These are phyloP conservation scores for Galerina marginata DNA, from an alignment of 768 basidiomycete species.

Conservation along the genomic window DNA sequence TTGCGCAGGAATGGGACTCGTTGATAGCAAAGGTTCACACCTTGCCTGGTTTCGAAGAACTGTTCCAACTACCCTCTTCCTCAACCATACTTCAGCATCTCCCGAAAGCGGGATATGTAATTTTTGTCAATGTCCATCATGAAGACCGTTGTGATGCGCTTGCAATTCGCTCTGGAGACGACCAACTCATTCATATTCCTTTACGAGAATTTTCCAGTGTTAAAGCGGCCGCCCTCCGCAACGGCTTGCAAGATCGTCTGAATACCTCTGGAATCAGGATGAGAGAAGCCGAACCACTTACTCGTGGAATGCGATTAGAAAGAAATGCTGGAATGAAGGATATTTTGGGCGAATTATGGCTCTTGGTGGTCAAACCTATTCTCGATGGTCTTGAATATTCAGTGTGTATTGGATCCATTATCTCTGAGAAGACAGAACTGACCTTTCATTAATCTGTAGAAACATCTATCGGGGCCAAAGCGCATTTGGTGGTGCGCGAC, in stretches of 20 bases:
- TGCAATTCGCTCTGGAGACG: background rate
- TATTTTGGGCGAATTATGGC: background rate
- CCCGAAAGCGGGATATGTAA: background rate
- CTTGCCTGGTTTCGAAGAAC: background rate
- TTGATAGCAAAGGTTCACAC: background rate
- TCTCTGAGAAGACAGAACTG: background rate
- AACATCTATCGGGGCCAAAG: no score
- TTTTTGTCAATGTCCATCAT: background rate
- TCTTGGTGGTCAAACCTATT: constrained; percentile 24
- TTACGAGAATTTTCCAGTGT: background rate
- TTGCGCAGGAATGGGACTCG: background rate
- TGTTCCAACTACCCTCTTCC: background rate
- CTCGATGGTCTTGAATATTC: background rate
- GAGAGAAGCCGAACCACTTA: background rate
- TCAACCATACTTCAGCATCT: background rate
- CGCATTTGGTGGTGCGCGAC: constrained; percentile 4
- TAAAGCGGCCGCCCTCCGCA: background rate
- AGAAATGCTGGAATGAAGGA: background rate
- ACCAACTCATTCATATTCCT: background rate
- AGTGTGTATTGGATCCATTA: constrained; percentile 25
- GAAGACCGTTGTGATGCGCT: background rate
- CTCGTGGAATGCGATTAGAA: background rate
- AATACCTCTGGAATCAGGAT: background rate
- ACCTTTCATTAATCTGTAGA: no score
- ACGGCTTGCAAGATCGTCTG: background rate